Evolutionary conservation across 139 green algal species (phyloP), one percentile per base, ranked within the genome.

Genomic region (Chara braunii): DNA sequence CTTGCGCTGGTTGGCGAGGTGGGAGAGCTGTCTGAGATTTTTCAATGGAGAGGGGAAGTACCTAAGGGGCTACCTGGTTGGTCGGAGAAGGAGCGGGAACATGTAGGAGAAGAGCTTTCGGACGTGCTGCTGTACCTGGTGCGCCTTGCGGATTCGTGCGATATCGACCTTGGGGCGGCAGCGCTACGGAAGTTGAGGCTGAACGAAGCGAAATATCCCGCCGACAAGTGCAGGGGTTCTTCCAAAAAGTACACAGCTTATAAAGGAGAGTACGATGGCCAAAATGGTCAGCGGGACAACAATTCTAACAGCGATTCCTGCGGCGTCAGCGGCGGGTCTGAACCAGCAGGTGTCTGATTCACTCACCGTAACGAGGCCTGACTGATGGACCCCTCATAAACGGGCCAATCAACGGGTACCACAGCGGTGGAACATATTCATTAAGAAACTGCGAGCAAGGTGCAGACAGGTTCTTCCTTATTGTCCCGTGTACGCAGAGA

Each of bases 61-160:
- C 70, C 90, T 48, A 9, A 22, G 3, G 53, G 53, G 5, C 58
- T 74, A 3, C 56, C 55, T n/a, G 22, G 26, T 22, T 77, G 23
- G 40, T 45, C 26, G 0, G 1, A 18, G 3, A 42, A 66, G 8
- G 85, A 92, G 58, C 55, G 62, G 26, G 28, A 59, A 34, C 77
- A 87, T 34, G 55, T 90, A 1, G 83, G 60, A 1, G 81, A 94
- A 62, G 85, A 89, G 68, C 43, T 94, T 22, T 75, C 81, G 3
- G 87, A 92, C 51, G 82, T 90, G 37, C 75, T 90, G 48, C 72
- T 92, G 40, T 90, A 92, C 51, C 45, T 91, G 23, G 35, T 90
- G 14, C 60, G 84, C 0, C 53, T 90, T 29, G 67, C 84, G 2
- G 86, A 92, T 51, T 43, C 76, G 28, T 92, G 86, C 56, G 79